Evolutionary conservation across 2,329 filamentous ascomycete genomes (phyloP), one percentile per base, ranked within the genome.

Genomic region (Teratosphaeriaceae sp.): DNA sequence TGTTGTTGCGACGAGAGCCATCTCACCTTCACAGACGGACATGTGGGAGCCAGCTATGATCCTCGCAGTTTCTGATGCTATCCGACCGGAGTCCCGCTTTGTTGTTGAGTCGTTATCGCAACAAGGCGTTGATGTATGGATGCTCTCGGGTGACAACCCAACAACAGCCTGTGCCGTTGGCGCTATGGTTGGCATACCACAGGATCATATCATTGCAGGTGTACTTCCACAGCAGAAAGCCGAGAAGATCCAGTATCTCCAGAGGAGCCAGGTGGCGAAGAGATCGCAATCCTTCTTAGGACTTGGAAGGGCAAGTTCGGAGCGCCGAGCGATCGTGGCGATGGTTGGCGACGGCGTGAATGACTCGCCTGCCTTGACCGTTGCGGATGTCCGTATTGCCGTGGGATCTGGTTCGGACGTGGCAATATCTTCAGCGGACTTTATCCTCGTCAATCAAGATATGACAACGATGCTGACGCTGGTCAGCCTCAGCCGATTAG

Each of bases 331-430:
- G 0, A 74, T 85, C 1, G 79, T 94, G 1, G 87, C 81, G 29
- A 92, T 94, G 78, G 85, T 89, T 2, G 88, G 87, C 27, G 87
- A 94, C 53, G 87, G 88, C 15, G 86, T 90, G 52, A 94, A 94
- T 55, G 88, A 94, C 57, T 84, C 86, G 0, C 86, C 87, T 0
- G 87, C 87, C 2, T 75, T 94, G 3, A 80, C 84, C 2, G 80
- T 81, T 1, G 85, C 88, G 13, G 87, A 94, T 53, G 79, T 94
- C 1, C 85, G 85, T 44, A 90, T 94, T 47, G 84, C 86, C 1
- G 80, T 94, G 53, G 85, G 84, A 1, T 83, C 80, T 1, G 87
- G 87, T 3, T 87, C 83, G 0, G 88, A 94, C 58, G 84, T 94
- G 26, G 88, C 88, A 3, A 80, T 92, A 50, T 84, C 84, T 40